Evolutionary conservation across 257 asterid genomes (phyloP), one percentile per base, ranked within the genome.

Genomic region (Haberlea rhodopensis): DNA sequence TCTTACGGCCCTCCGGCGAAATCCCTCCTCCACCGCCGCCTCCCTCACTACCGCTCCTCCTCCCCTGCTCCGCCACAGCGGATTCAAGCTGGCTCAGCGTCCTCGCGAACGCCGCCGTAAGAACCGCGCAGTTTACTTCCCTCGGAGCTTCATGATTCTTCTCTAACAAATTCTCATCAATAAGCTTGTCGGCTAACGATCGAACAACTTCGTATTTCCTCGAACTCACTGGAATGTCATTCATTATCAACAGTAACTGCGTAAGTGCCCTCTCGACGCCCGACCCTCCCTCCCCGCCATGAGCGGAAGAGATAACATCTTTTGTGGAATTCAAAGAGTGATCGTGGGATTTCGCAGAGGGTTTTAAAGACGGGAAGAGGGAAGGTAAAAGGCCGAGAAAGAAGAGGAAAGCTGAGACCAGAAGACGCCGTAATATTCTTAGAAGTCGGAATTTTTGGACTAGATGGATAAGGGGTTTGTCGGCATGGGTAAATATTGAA

Each of bases 141-240:
- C 74, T 65, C 59, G 87, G 57, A 13, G 75, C 78, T 20, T 29
- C 9, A 1, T 63, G 82, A 53, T 69, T 74, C 0, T 70, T 78
- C 8, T 80, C 81, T 15, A 21, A 9, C 5, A 87, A 52, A 77
- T 91, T 91, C 63, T 89, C 96, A 56, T 88, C 87, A 60, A 89
- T 83, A 0, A 88, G 77, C 72, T 69, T 89, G 80, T 91, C 98
- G 0, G 89, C 90, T 11, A 91, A 70, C 0, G 95, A 78, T 60
- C 92, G 70, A 3, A 85, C 95, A 16, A 85, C 81, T 19, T 89
- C 95, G 58, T 91, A 91, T 59, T 91, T 91, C 4, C 96, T 79
- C 2, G 98, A 91, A 65, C 90, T 85, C 23, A 87, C 98, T 6
- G 98, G 96, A 40, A 89, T 78, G 31, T 89, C 92, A 55, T 76